Base-by-base conservation (phyloP, 1,139 yeast species). In the Blastobotrys persicus region DNA sequence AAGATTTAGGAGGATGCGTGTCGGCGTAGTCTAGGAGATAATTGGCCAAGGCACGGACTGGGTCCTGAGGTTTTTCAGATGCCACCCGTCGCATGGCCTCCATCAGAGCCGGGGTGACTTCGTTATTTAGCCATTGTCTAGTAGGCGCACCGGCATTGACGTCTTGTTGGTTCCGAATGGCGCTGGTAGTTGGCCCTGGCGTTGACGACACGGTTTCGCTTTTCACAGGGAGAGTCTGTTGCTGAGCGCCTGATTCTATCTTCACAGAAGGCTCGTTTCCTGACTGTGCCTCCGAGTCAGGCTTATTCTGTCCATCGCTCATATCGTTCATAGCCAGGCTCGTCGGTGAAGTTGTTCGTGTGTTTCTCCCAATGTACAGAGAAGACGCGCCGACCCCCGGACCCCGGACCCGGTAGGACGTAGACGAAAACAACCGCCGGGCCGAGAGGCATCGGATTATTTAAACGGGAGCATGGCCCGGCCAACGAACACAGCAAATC, bases 121-220 rank as follows among this genome's bases (percentile, higher is more conserved):
- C 75, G 55, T 79, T 73, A 63, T 89, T 88, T 53, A 91, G 73
- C 75, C 89, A 91, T 58, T 77, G 80, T 57, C 98, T 77, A 2
- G 88, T 75, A 1, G 88, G 81, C 0, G 95, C 51, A 3, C 51
- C 51, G n/a, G 41, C 41, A 37, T 37, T 37, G 4, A 37, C 41
- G 28, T 37, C 41, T 14, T 12, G 28, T 23, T 23, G 28, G 9
- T 23, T 23, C 9, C 28, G 5, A 9, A 23, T 23, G 28, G 28
- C 9, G 28, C 28, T 23, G 28, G 28, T 23, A 23, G 28, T 9
- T 23, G 28, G 28, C 9, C 5, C 28, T 9, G 28, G 28, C 9
- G 28, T 23, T 6, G 28, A 23, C 28, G 28, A 23, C 5, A 5
- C 28, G 9, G 28, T 23, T 9, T 23, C 28, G 9, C 28, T 23